Evolutionary conservation across 73 alveolate genomes (phyloP), one percentile per base, ranked within the genome.

Genomic region (Paramecium caudatum): DNA sequence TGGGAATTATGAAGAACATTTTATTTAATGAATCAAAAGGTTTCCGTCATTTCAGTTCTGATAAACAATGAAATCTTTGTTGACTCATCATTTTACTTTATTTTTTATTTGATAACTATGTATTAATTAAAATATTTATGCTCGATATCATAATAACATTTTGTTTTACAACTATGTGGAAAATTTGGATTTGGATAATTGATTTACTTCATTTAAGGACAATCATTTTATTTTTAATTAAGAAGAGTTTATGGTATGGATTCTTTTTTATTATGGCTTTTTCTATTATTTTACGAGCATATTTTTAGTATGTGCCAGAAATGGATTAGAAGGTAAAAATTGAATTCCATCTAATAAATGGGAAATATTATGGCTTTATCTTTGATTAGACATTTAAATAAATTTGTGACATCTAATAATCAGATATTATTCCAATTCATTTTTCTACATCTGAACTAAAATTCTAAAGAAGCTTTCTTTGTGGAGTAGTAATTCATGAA

Each of bases 21-120:
- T 55, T 55, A 10, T 55, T 55, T 23, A 55, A 55, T 55, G 80
- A 55, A 10, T 55, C 80, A 55, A 55, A 55, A 55, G 80, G 80
- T 27, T 8, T 55, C 30, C 80, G 16, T 55, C 23, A 23, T 55
- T 21, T n/a, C n/a, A n/a, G n/a, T n/a, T n/a, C n/a, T n/a, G n/a
- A n/a, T n/a, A n/a, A n/a, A n/a, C n/a, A n/a, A n/a, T n/a, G n/a
- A n/a, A n/a, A n/a, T n/a, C n/a, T n/a, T n/a, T n/a, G n/a, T n/a
- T n/a, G n/a, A n/a, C n/a, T n/a, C n/a, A n/a, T n/a, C n/a, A n/a
- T n/a, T n/a, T n/a, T n/a, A n/a, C n/a, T n/a, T n/a, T n/a, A n/a
- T n/a, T n/a, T n/a, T n/a, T n/a, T 45, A 2, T 45, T 2, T 45
- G 1, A 5, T 45, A 45, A 9, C 6, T 17, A n/a, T 45, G 10